Conservation (phyloP, 1,284 basidiomycete genomes). For the Sanguinoderma infundibulare region DNA sequence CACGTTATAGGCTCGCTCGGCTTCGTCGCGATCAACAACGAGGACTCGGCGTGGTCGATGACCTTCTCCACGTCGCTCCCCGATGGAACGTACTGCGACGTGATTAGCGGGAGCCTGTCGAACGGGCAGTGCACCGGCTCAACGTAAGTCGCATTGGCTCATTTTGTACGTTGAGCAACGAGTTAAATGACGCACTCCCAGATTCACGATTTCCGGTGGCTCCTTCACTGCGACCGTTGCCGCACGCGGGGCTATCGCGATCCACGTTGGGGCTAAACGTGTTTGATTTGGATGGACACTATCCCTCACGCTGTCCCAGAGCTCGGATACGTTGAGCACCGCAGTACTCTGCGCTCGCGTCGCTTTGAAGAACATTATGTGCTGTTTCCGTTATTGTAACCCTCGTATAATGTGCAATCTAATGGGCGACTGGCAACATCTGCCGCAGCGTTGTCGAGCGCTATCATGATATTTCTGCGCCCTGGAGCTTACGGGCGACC, state of each 20-base stretch:
- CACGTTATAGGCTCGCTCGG: slow-evolving; percentile 48
- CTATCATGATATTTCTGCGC: too few relatives aligned
- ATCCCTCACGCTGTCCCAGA: neutral
- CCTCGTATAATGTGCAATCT: neutral
- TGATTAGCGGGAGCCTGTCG: slow-evolving; percentile 50
- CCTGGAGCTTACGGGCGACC: too few relatives aligned
- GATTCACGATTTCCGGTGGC: slow-evolving; percentile 56
- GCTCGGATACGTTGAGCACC: neutral
- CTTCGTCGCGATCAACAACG: slow-evolving; percentile 71
- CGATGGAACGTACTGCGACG: slow-evolving; percentile 65
- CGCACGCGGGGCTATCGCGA: slow-evolving; percentile 59
- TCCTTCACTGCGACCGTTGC: slow-evolving; percentile 55
- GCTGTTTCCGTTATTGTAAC: neutral
- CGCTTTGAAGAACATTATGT: neutral
- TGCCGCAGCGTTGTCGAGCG: too few relatives aligned
- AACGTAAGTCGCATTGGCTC: slow-evolving; percentile 41
- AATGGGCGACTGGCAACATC: too few relatives aligned
- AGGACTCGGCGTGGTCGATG: slow-evolving; percentile 53
- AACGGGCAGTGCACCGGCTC: slow-evolving; percentile 52
- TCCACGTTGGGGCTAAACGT: slow-evolving; percentile 52
- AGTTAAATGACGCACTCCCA: slow-evolving; percentile 29
- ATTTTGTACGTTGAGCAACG: neutral
- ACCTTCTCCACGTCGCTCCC: slow-evolving; percentile 62
- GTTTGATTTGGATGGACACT: neutral
- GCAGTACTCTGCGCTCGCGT: neutral